phyloP scores from a whole-genome alignment of 345 rosid species.

The Acer campestre region DNA sequence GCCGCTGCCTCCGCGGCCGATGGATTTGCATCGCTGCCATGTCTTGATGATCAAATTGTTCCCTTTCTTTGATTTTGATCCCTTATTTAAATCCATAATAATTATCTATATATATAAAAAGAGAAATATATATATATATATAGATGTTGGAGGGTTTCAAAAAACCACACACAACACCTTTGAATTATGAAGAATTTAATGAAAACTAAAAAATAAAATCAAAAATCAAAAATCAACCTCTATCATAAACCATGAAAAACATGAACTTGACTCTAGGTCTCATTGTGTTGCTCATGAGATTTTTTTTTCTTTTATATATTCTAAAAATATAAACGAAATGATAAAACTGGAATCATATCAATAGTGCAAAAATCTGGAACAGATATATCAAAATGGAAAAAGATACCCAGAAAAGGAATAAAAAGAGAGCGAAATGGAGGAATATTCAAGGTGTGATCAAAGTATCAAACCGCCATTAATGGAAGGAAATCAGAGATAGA shows the following conservation, averaged over 20 bases:
- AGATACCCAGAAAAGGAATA: background rate
- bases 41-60: conserved; percentile 47
- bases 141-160: conserved; percentile 20
- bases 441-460: conserved; percentile 4
- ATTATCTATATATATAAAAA: background rate
- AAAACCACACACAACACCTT: conserved; percentile 23
- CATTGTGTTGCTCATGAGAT: conserved; percentile 46
- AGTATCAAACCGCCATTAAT: background rate
- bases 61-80: conserved; percentile 25
- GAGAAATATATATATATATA: too few relatives aligned
- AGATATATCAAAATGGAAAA: background rate
- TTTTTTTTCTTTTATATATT: background rate
- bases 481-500: background rate
- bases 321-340: background rate
- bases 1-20: conserved; percentile 28
- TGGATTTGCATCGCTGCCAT: conserved; percentile 55
- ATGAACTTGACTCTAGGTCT: conserved; percentile 38
- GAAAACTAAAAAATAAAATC: background rate
- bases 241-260: conserved; percentile 41
- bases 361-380: background rate
- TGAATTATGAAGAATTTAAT: background rate
- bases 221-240: conserved; percentile 27
- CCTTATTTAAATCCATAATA: conserved; percentile 30
- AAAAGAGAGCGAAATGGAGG: background rate
- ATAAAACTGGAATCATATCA: background rate